A percentile compares a stretch with the other conserved stretches of the same genome.
phyloP scores from a whole-genome alignment of 2,329 filamentous ascomycete species.

The Magnaporthiopsis rhizophila region DNA sequence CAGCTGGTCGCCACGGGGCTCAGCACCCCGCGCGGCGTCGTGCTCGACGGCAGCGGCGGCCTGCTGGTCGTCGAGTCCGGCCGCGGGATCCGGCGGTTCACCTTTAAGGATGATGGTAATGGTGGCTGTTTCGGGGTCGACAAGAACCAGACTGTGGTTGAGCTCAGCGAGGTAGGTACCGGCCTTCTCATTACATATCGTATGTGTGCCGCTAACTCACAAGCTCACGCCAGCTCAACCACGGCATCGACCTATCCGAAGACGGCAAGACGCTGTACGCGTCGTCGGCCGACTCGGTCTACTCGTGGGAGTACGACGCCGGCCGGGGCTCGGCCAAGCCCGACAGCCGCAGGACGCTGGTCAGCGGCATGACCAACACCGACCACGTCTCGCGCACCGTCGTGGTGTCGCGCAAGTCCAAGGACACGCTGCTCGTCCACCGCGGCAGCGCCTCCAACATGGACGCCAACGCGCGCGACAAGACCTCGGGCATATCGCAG shows the following conservation, averaged over 20 bases:
- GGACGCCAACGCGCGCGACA: constrained; percentile 43
- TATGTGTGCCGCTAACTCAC: background rate
- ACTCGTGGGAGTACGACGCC: constrained; percentile 58
- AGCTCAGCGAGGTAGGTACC: constrained; percentile 23
- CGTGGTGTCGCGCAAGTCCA: constrained; percentile 45
- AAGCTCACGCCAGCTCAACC: constrained; percentile 37
- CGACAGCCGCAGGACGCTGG: constrained; percentile 37
- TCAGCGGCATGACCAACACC: constrained; percentile 53
- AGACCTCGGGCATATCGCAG: constrained; percentile 53
- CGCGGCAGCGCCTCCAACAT: constrained; percentile 58
- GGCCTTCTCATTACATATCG: too few relatives aligned
- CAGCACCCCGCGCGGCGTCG: constrained; percentile 32
- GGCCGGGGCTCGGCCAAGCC: constrained; percentile 32
- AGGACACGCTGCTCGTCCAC: constrained; percentile 47
- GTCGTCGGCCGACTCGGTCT: constrained; percentile 51
- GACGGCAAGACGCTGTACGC: constrained; percentile 48
- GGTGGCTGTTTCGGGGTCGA: constrained; percentile 32
- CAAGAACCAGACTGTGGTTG: constrained; percentile 26
- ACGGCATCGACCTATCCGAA: constrained; percentile 44
- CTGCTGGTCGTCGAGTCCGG: constrained; percentile 37
- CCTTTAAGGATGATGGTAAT: constrained; percentile 31
- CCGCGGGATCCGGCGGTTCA: constrained; percentile 32
- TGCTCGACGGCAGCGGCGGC: constrained; percentile 36
- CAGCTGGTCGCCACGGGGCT: constrained; percentile 26
- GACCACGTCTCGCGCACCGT: constrained; percentile 63